These are phyloP conservation scores for Fusarium subtropicale DNA, from an alignment of 2,329 filamentous ascomycete species.

Conservation along the genomic window DNA sequence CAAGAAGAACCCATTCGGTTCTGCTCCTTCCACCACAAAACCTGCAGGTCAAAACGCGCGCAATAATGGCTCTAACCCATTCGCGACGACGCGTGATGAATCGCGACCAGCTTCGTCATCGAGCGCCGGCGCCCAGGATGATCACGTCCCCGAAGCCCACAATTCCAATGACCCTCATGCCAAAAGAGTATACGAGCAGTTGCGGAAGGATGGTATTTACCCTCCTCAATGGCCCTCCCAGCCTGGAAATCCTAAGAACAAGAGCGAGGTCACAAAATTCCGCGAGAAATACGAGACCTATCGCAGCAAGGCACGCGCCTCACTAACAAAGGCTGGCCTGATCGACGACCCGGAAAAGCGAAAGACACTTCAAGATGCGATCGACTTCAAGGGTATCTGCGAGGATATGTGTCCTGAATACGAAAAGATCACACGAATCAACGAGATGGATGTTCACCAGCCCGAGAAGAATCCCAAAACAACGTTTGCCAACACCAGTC, in stretches of 20 bases:
- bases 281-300: slow-evolving; percentile 68
- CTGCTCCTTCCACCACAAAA: slow-evolving; percentile 29
- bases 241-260: slow-evolving; percentile 64
- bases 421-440: slow-evolving; percentile 72
- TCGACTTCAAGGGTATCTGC: slow-evolving; percentile 75
- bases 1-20: slow-evolving; percentile 35
- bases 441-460: slow-evolving; percentile 67
- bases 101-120: slow-evolving; percentile 46
- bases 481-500: slow-evolving; percentile 59
- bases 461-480: slow-evolving; percentile 64
- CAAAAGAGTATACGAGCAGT: slow-evolving; percentile 62
- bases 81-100: slow-evolving; percentile 35
- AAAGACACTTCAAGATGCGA: slow-evolving; percentile 71
- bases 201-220: slow-evolving; percentile 65
- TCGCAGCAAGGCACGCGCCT: slow-evolving; percentile 66
- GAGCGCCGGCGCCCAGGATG: slow-evolving; percentile 38
- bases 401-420: slow-evolving; percentile 78
- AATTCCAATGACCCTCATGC: slow-evolving; percentile 57
- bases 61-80: slow-evolving; percentile 36
- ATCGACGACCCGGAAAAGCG: slow-evolving; percentile 74
- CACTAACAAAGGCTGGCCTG: slow-evolving; percentile 68
- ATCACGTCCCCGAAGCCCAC: slow-evolving; percentile 34
- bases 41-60: slow-evolving; percentile 25
- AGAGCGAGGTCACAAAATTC: slow-evolving; percentile 64
- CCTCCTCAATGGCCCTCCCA: slow-evolving; percentile 68